Conservation (phyloP, 768 basidiomycete species). For the Rhizopogon vesiculosus region DNA sequence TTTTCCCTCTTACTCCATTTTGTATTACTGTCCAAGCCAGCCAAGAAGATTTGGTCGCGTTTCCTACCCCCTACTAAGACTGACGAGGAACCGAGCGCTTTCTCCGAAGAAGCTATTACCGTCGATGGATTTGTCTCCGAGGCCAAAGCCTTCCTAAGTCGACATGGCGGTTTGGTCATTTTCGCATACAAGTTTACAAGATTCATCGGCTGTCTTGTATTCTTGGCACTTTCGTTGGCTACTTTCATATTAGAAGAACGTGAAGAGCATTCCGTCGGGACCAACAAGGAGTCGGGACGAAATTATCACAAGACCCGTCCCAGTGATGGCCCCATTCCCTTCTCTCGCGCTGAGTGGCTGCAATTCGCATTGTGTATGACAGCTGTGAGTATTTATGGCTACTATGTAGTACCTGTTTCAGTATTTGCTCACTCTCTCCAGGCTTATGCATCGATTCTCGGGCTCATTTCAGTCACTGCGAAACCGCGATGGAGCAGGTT, state of each 20-base stretch:
- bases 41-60: neutral
- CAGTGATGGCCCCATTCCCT: neutral
- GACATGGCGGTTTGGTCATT: slow-evolving; percentile 18
- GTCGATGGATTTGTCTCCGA: slow-evolving; percentile 20
- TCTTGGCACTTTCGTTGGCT: slow-evolving; percentile 14
- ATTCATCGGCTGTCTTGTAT: slow-evolving; percentile 14
- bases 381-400: slow-evolving; percentile 6
- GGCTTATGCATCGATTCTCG: slow-evolving; percentile 38
- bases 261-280: neutral
- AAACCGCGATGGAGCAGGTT: slow-evolving; percentile 25
- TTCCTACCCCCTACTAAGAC: neutral
- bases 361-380: slow-evolving; percentile 9
- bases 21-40: slow-evolving; percentile 3
- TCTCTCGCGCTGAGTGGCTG: neutral
- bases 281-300: neutral
- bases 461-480: slow-evolving; percentile 30
- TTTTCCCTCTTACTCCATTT: slow-evolving; percentile 1
- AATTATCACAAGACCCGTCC: neutral
- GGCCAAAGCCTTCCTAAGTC: slow-evolving; percentile 17
- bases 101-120: neutral
- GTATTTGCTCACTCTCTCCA: slow-evolving; percentile 11
- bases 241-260: slow-evolving; percentile 2
- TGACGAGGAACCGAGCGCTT: neutral
- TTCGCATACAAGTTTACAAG: slow-evolving; percentile 17
- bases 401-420: too few species aligned